Base-by-base conservation (phyloP, 2,329 filamentous ascomycete genomes). In the Trichoderma atrobrunneum region DNA sequence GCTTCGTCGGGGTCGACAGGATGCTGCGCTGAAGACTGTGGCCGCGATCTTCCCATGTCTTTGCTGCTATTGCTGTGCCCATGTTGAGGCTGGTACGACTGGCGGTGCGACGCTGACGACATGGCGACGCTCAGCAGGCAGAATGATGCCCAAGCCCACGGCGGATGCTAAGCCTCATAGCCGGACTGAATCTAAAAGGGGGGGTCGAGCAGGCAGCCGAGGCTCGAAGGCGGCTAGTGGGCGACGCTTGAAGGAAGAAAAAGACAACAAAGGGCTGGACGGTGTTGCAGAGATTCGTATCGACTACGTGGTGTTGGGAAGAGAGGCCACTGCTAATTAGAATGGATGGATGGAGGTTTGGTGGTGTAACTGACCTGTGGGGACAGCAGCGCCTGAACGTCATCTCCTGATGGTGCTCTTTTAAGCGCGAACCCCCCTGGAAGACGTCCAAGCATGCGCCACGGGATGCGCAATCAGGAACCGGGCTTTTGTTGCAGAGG, bases 1-100 rank as follows among this genome's bases (percentile, higher is more conserved):
- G 94, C 95, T 82, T 98, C 94, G 77, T 97, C 92, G 80, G 89
- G 86, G 76, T 86, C 87, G 69, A 84, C 81, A 66, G 84, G 79
- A 63, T 83, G 80, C 73, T 85, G 83, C 61, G 83, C 81, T 74
- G 81, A 83, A 62, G 88, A 89, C 39, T 80, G 78, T 11, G 84
- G 79, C 74, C 87, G 83, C 61, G 79, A 75, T 72, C 82, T 82
- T 77, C 76, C 82, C 77, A 73, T 81, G 77, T 80, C 81, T 78
- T 76, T 84, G 80, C 78, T 85, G 79, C 83, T 84, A 74, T 82
- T 80, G 51, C 79, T 79, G 72, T 85, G 75, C 72, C 86, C 84
- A 74, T 85, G 85, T 76, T 80, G 82, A 56, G 82, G 80, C 74
- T 83, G 81, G 71, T 81, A 83, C 57, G 85, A 86, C 74, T 82